Evolutionary conservation across 1,284 basidiomycete genomes (phyloP).

Genomic region (Rhizoctonia solani): DNA sequence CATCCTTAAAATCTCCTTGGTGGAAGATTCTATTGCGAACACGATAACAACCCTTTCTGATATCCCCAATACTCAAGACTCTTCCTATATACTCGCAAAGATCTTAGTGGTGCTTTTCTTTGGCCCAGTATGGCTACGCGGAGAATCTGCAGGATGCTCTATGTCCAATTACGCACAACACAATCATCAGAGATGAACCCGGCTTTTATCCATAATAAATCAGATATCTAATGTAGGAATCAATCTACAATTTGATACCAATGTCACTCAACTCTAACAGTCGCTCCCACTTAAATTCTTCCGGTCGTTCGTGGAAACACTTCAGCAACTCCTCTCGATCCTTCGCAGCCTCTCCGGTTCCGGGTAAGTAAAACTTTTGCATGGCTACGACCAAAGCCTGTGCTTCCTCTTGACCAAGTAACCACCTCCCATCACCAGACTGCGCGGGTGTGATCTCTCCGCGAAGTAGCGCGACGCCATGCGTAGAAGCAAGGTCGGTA

Average conservation of each 20-base stretch:
- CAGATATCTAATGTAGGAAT: neutral
- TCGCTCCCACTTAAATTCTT: conserved; percentile 74
- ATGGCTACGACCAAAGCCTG: conserved; percentile 76
- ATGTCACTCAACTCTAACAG: conserved; percentile 46
- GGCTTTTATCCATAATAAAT: no score
- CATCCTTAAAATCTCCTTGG: no score
- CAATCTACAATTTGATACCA: conserved; percentile 7
- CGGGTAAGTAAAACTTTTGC: conserved; percentile 83
- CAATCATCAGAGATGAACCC: no score
- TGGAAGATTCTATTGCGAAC: no score
- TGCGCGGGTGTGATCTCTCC: conserved; percentile 83
- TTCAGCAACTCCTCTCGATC: conserved; percentile 57
- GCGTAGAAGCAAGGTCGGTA: conserved; percentile 81
- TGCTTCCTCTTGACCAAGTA: conserved; percentile 78
- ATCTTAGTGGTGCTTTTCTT: no score
- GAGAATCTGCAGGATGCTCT: no score
- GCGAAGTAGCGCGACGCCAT: conserved; percentile 83
- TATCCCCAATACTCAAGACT: no score
- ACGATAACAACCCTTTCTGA: no score
- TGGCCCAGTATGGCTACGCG: no score
- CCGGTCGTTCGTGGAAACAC: conserved; percentile 72
- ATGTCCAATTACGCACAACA: no score
- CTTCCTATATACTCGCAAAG: no score
- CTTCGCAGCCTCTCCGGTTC: conserved; percentile 44
- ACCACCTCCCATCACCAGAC: conserved; percentile 50